Base-by-base conservation (phyloP, 2,329 filamentous ascomycete genomes). In the Alternaria longipes region DNA sequence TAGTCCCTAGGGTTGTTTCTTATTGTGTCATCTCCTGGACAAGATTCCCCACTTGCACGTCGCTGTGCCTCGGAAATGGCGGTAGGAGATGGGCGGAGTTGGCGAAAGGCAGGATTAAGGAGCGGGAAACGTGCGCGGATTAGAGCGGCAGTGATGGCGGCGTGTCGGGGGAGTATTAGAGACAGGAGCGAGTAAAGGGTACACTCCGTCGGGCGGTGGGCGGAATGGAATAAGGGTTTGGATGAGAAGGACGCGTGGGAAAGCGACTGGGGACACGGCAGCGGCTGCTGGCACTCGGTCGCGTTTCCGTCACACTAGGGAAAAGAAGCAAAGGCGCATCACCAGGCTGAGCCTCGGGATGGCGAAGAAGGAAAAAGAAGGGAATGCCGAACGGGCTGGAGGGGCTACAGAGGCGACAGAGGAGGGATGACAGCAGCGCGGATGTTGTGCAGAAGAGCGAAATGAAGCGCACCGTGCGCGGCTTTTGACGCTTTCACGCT, bases 321-420 rank as follows among this genome's bases (percentile, higher is more conserved):
- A 60, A 54, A 65, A 59, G 61, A 65, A 63, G 54, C 65, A 66
- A 63, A 68, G 60, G 70, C 70, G 68, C 74, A 70, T 70, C 68
- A 56, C 68, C 69, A 74, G 66, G 66, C 64, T 66, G 74, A 74
- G 66, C 72, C 71, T 71, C 71, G 57, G 65, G 41, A 70, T 68
- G 68, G 67, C 72, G 68, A 64, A 62, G 68, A 67, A 63, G 66
- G 61, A 45, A 64, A 68, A 65, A 63, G 62, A 69, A 68, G 72
- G 65, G 59, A 68, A 74, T 61, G 66, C 65, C 64, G 59, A 63
- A 68, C 60, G 63, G 68, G 59, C 66, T 63, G 65, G 68, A 68
- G 65, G 61, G 66, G 63, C 67, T 47, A 60, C 61, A 64, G 55
- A 59, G 54, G 54, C 58, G 58, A 60, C 54, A 45, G 67, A 64